Base-by-base conservation (phyloP, 2,329 filamentous ascomycete species). In the Paraconiothyrium sp. region DNA sequence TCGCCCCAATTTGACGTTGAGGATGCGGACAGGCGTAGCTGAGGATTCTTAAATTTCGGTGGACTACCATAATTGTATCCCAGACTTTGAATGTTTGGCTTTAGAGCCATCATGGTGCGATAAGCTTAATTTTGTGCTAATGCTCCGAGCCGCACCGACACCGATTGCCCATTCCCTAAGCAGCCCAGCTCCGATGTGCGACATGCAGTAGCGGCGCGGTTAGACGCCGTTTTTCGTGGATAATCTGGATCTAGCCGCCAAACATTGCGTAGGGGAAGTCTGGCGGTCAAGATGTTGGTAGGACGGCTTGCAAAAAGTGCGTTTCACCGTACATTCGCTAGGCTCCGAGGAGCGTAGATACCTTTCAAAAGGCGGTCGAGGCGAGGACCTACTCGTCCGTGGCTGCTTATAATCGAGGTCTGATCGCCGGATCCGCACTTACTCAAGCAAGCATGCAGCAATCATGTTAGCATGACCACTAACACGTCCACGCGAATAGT, bases 31-130 rank as follows among this genome's bases (percentile, higher is more conserved):
- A 14, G 10, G 37, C 22, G 14, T 10, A 47, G 44, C 3, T 47
- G 24, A 5, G 27, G 52, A 14, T 34, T 34, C 41, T 22, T 27
- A 30, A 34, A 27, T 39, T 13, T 22, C 5, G 10, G 41, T 10
- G 20, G 11, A n/a, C n/a, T n/a, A n/a, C n/a, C n/a, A n/a, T n/a
- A n/a, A n/a, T n/a, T n/a, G n/a, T n/a, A n/a, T n/a, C n/a, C n/a
- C n/a, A n/a, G n/a, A n/a, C n/a, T n/a, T n/a, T n/a, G n/a, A n/a
- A n/a, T 37, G 11, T 35, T 32, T 32, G 30, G 3, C 4, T 48
- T 8, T 24, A n/a, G 27, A 20, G 30, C 59, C 59, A 54, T 44
- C 59, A 54, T 24, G 32, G 50, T 58, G 32, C 47, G 59, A 61
- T 58, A 55, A 62, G 46, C 43, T 49, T 27, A 56, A 46, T 32